Evolutionary conservation across 2,329 filamentous ascomycete species (phyloP), one percentile per base, ranked within the genome.

Genomic region (Cladosporium sp.): DNA sequence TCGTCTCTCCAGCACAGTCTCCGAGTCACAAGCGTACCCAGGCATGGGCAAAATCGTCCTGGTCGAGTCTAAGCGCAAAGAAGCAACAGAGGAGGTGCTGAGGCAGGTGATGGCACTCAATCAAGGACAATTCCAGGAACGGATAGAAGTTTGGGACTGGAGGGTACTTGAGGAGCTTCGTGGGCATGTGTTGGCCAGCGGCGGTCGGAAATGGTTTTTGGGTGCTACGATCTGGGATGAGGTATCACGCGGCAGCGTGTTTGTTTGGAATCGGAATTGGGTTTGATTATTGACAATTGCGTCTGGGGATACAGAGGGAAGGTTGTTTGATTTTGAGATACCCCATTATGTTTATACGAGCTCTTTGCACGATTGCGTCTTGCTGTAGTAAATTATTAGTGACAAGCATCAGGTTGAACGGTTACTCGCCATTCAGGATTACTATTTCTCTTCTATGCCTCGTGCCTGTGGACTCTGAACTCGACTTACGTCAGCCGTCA

Each of bases 81-180:
- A 65, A 6, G 70, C 66, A 2, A 66, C 70, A 2, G 30, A 54
- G 13, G 65, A 58, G 0, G 39, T 73, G 1, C 48, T 76, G 1
- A 25, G 56, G 25, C 58, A 68, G n/a, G 57, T 75, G 2, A 1
- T 65, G 34, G 66, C 51, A 10, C 39, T 77, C 32, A 73, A 75
- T 34, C 23, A 34, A 14, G 49, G 60, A 10, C 32, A n/a, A 3
- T 70, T 75, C 11, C 57, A 64, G 53, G 75, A 76, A 67, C 61
- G 71, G 18, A 64, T 76, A 3, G 73, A 75, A 21, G 62, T 76
- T 1, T 75, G 67, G 28, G 74, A 76, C 67, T 76, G 74, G 74
- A 71, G 74, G 54, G 71, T 74, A 4, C 51, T 75, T 49, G 73
- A 76, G 48, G 23, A n/a, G 16, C 39, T 51, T n/a, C 48, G 18